phyloP scores from a whole-genome alignment of 768 basidiomycete species.

The Podaxis rugospora region DNA sequence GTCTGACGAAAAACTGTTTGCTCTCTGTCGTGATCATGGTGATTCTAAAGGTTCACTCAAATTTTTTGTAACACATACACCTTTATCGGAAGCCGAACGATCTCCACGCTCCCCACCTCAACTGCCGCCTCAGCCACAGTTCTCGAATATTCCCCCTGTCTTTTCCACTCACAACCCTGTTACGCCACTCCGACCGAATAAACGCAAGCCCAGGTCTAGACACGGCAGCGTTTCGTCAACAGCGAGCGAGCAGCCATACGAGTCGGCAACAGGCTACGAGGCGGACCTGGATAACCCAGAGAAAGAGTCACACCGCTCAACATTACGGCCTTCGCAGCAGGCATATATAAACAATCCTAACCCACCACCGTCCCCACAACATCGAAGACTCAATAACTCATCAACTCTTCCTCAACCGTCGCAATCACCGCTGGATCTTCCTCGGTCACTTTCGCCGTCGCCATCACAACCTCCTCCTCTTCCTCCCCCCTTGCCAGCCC shows the following conservation, averaged over 20 bases:
- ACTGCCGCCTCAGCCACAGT: slow-evolving; percentile 27
- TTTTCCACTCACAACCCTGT: slow-evolving; percentile 33
- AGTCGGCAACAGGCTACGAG: slow-evolving; percentile 61
- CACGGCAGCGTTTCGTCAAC: slow-evolving; percentile 69
- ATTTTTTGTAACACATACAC: slow-evolving; percentile 71
- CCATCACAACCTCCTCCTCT: slow-evolving; percentile 28
- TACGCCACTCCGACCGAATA: slow-evolving; percentile 47
- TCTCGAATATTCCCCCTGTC: slow-evolving; percentile 22
- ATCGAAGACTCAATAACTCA: slow-evolving; percentile 32
- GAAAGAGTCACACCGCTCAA: slow-evolving; percentile 37
- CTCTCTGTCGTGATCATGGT: slow-evolving; percentile 66
- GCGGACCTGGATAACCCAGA: slow-evolving; percentile 64
- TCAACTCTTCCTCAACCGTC: slow-evolving; percentile 1
- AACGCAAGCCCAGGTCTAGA: slow-evolving; percentile 47
- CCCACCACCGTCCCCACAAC: slow-evolving; percentile 34
- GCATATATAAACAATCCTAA: slow-evolving; percentile 14
- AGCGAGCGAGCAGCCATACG: slow-evolving; percentile 52
- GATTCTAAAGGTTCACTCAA: slow-evolving; percentile 81
- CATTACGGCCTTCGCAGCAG: slow-evolving; percentile 34
- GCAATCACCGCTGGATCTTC: slow-evolving; percentile 8
- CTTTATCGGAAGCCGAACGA: slow-evolving; percentile 55
- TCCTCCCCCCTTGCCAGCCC: slow-evolving; percentile 25
- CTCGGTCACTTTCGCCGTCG: slow-evolving; percentile 7
- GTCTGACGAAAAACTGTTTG: slow-evolving; percentile 63
- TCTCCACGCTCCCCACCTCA: slow-evolving; percentile 24